These are phyloP conservation scores for Pyrenochaeta sp. DNA, from an alignment of 2,329 filamentous ascomycete species.

Conservation along the genomic window DNA sequence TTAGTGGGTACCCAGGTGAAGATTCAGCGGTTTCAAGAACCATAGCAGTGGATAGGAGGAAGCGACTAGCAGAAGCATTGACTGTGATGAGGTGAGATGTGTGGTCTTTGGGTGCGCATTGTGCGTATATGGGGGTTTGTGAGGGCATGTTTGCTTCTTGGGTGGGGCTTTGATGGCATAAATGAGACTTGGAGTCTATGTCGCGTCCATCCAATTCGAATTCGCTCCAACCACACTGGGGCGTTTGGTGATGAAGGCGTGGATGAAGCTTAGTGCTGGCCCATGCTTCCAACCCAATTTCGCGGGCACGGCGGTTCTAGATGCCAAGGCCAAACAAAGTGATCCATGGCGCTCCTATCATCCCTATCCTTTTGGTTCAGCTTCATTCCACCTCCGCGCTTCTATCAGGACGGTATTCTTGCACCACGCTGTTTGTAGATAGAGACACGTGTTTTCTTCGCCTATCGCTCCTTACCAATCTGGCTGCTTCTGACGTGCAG, in stretches of 20 bases:
- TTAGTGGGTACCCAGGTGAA: no score
- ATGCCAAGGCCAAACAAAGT: background rate
- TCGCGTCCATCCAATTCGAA: background rate
- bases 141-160: no score
- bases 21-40: no score
- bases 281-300: background rate
- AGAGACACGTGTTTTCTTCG: constrained; percentile 3
- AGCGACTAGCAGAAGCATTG: no score
- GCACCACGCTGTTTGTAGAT: background rate
- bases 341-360: background rate
- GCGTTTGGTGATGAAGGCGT: background rate
- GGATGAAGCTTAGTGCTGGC: background rate
- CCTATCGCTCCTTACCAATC: constrained; percentile 15
- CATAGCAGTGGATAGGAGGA: no score
- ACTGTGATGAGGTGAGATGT: no score
- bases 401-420: background rate
- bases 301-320: background rate
- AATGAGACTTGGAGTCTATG: no score
- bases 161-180: no score
- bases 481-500: constrained; percentile 15
- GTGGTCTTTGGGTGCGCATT: no score
- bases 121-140: no score
- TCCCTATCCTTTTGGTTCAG: background rate
- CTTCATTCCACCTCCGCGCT: no score
- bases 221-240: background rate